These are phyloP conservation scores for Eimeria nieschulzi DNA, from an alignment of 169 alveolate genomes.

Conservation along the genomic window DNA sequence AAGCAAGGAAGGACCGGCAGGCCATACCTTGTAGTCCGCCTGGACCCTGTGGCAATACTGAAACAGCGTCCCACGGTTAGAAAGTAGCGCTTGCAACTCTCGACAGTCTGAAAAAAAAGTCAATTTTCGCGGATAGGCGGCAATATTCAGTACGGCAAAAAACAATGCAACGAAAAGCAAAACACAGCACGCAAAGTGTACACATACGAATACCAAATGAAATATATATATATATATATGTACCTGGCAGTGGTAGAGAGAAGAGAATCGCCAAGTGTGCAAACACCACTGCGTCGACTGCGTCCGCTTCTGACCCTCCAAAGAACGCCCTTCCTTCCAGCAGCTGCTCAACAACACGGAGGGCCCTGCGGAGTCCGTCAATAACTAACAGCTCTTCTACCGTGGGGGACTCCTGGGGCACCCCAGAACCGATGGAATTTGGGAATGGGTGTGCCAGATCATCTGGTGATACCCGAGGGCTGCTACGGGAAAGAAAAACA, in stretches of 20 bases:
- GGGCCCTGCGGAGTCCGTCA: slow-evolving; percentile 39
- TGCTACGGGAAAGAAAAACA: background rate
- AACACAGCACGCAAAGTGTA: background rate
- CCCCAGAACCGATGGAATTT: background rate
- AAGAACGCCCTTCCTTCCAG: slow-evolving; percentile 22
- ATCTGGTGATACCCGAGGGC: slow-evolving; percentile 30
- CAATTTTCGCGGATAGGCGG: too few species aligned
- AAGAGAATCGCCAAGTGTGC: slow-evolving; percentile 54
- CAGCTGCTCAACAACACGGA: slow-evolving; percentile 62
- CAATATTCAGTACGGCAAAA: too few species aligned
- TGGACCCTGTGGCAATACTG: slow-evolving; percentile 56
- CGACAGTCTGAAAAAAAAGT: slow-evolving; percentile 27
- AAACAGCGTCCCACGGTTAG: background rate
- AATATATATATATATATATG: background rate
- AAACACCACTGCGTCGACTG: slow-evolving; percentile 30
- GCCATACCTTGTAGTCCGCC: slow-evolving; percentile 32
- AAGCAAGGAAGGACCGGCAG: slow-evolving; percentile 31
- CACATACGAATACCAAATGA: background rate
- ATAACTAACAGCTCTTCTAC: slow-evolving; percentile 23
- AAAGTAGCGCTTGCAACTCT: slow-evolving; percentile 27
- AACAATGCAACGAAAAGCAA: background rate
- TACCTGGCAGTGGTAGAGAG: slow-evolving; percentile 43
- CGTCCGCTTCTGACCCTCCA: slow-evolving; percentile 17
- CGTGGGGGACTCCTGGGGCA: background rate
- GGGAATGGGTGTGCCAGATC: slow-evolving; percentile 18